These are phyloP conservation scores for Sphagnum fallax DNA, from an alignment of 228 moss, liverwort and hornwort genomes.

Conservation along the genomic window DNA sequence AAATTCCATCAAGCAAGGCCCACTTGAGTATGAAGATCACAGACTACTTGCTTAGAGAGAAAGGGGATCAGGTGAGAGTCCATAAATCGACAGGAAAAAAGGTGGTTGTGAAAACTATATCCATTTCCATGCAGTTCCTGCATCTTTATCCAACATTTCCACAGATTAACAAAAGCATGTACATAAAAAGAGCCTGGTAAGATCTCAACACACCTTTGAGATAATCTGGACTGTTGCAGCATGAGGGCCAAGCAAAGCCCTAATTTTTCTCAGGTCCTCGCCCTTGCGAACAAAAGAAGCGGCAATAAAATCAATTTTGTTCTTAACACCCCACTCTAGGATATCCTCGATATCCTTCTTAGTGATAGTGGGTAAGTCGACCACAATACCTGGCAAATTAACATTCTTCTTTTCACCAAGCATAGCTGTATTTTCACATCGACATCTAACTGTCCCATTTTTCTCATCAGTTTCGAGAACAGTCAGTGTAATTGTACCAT, in stretches of 20 bases:
- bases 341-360: conserved; percentile 86
- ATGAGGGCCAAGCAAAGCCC: conserved; percentile 60
- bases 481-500: conserved; percentile 45
- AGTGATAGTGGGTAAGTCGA: conserved; percentile 90
- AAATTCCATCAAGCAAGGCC: no score
- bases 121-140: no score
- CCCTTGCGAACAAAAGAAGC: conserved; percentile 95
- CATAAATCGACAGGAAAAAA: no score
- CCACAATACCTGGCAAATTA: conserved; percentile 83
- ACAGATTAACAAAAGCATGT: no score
- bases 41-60: no score
- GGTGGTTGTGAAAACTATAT: no score
- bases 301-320: conserved; percentile 93
- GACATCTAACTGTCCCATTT: conserved; percentile 48
- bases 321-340: conserved; percentile 68
- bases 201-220: conserved; percentile 48
- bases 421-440: conserved; percentile 75
- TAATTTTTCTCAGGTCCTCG: conserved; percentile 63
- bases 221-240: conserved; percentile 79
- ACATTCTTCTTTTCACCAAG: conserved; percentile 95
- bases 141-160: no score
- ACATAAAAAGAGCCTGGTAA: background rate
- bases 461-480: conserved; percentile 34
- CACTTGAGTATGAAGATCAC: no score
- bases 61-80: no score